Conservation (phyloP, 2,329 filamentous ascomycete species). For the Calcarisporium arbuscula region DNA sequence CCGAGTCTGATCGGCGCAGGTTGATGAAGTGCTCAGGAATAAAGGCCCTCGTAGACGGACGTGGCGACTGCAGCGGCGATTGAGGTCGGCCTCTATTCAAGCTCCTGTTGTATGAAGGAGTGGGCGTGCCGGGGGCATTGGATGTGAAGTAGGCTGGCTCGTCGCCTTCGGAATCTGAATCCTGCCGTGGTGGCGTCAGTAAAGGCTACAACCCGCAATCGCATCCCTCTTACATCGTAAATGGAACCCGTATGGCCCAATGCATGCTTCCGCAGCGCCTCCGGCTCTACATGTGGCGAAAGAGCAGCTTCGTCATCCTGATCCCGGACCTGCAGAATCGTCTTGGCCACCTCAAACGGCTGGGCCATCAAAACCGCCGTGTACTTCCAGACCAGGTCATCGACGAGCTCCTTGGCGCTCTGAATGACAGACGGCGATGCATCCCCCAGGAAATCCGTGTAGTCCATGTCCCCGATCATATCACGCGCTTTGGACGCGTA, state of each 20-base stretch:
- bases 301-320: constrained; percentile 42
- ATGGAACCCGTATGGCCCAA: constrained; percentile 27
- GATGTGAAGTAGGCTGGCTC: constrained; percentile 83
- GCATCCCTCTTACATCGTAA: constrained; percentile 31
- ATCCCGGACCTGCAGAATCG: constrained; percentile 70
- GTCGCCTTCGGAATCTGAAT: constrained; percentile 66
- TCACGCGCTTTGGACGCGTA: constrained; percentile 62
- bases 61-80: constrained; percentile 21
- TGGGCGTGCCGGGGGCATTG: constrained; percentile 48
- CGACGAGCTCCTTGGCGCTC: constrained; percentile 68
- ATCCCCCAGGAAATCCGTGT: constrained; percentile 78
- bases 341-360: constrained; percentile 96
- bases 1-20: constrained; percentile 69
- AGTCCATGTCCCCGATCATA: constrained; percentile 85
- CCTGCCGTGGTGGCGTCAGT: constrained; percentile 25
- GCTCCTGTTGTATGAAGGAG: constrained; percentile 30
- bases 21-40: constrained; percentile 53
- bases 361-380: constrained; percentile 82
- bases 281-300: constrained; percentile 16
- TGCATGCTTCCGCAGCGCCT: constrained; percentile 19
- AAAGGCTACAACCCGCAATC: background rate
- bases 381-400: constrained; percentile 89
- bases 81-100: constrained; percentile 23
- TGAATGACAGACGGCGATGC: constrained; percentile 68
- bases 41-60: constrained; percentile 21